Evolutionary conservation across 78 protist species (phyloP).

Genomic region (Monocercomonoides exilis): DNA sequence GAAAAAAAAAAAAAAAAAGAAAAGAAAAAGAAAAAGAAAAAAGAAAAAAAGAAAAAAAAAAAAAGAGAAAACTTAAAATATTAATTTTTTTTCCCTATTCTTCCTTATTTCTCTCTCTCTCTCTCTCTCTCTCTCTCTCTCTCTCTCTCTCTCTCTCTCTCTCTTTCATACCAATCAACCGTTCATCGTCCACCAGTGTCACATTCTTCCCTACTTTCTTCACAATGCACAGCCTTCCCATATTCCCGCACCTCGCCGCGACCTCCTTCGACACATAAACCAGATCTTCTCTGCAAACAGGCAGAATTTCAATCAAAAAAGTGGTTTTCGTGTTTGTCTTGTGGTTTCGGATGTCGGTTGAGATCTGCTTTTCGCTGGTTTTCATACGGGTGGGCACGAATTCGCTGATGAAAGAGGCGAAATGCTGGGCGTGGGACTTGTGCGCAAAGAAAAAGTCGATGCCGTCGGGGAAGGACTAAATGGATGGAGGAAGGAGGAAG

Average conservation of each 20-base stretch:
- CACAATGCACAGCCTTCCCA: conserved; percentile 42
- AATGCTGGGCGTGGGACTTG: conserved; percentile 59
- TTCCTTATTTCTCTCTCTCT: too few relatives aligned
- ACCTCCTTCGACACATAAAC: conserved; percentile 71
- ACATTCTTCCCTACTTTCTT: conserved; percentile 43
- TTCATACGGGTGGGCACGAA: conserved; percentile 53
- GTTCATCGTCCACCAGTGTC: conserved; percentile 73
- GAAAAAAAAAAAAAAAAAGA: too few relatives aligned
- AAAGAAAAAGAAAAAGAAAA: too few relatives aligned
- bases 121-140: neutral
- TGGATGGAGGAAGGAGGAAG: neutral
- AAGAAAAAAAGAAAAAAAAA: too few relatives aligned
- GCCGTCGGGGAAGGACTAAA: conserved; percentile 66
- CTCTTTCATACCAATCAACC: conserved; percentile 46
- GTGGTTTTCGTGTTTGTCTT: conserved; percentile 70
- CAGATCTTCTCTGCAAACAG: conserved; percentile 88
- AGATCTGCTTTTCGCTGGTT: conserved; percentile 62
- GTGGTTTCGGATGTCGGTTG: conserved; percentile 72
- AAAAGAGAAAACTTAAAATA: too few relatives aligned
- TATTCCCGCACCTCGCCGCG: conserved; percentile 44
- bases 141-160: neutral
- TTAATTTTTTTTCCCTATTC: neutral
- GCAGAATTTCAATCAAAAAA: conserved; percentile 77
- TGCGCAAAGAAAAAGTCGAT: conserved; percentile 84
- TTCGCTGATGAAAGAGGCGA: conserved; percentile 61